Conservation (phyloP, 2,329 filamentous ascomycete genomes). For the Trichophyton mentagrophytes region DNA sequence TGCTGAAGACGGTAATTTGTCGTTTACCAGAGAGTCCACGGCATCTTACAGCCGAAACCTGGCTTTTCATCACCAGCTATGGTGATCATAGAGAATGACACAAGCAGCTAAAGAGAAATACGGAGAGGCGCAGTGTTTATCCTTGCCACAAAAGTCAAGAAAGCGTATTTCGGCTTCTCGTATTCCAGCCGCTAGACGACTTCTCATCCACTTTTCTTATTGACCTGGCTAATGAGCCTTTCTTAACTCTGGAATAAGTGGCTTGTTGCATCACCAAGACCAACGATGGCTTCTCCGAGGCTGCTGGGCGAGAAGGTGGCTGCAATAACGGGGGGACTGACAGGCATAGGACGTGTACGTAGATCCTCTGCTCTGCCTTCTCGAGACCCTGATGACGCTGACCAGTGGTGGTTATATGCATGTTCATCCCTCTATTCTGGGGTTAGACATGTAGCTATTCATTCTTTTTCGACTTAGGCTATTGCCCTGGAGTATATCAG, state of each 20-base stretch:
- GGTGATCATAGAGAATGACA: not conserved
- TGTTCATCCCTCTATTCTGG: not conserved
- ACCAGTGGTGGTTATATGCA: not conserved
- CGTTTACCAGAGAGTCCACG: not conserved
- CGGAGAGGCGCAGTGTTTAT: not conserved
- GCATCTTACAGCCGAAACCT: not conserved
- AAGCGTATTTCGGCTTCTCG: not conserved
- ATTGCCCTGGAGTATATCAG: constrained; percentile 67
- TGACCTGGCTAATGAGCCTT: not conserved
- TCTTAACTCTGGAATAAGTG: not conserved
- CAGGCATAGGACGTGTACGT: constrained; percentile 59
- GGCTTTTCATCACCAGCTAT: not conserved
- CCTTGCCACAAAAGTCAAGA: not conserved
- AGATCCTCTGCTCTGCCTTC: not conserved
- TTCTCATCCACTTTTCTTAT: not conserved
- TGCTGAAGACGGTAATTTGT: not conserved
- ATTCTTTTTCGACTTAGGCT: constrained; percentile 32
- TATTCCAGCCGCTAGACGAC: not conserved
- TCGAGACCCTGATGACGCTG: not conserved
- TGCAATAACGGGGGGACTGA: constrained; percentile 76
- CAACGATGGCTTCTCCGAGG: constrained; percentile 9
- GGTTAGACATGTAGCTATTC: not conserved
- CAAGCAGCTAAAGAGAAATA: not conserved
- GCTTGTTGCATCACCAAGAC: not conserved
- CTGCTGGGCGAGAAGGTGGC: constrained; percentile 64